phyloP scores from a whole-genome alignment of 495 filamentous ascomycete species.

The Neurospora terricola region DNA sequence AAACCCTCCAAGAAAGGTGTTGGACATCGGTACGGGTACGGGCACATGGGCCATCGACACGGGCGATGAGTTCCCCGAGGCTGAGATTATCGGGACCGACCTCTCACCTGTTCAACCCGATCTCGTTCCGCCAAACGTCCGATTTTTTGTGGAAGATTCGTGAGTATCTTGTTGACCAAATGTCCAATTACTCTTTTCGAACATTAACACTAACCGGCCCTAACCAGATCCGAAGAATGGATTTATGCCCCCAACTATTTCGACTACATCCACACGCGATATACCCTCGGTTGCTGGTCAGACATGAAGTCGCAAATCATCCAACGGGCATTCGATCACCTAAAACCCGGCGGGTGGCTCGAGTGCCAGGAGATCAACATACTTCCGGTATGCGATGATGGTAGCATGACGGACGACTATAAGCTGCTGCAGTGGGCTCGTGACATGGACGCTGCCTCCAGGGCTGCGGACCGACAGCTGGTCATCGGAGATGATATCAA shows the following conservation, averaged over 20 bases:
- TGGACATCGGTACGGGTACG: conserved; percentile 64
- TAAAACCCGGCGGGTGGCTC: conserved; percentile 56
- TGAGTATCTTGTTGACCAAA: conserved; percentile 21
- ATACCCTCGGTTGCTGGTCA: conserved; percentile 35
- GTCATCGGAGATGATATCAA: conserved; percentile 42
- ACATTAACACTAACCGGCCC: conserved; percentile 25
- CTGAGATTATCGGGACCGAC: conserved; percentile 30
- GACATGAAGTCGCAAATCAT: conserved; percentile 33
- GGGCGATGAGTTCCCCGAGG: conserved; percentile 35
- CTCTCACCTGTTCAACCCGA: conserved; percentile 36
- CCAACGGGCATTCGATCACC: conserved; percentile 32
- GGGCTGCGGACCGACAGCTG: conserved; percentile 39
- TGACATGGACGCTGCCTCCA: conserved; percentile 38
- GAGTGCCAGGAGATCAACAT: conserved; percentile 54
- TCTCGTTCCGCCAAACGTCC: conserved; percentile 32
- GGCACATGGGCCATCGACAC: conserved; percentile 40
- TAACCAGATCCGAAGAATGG: conserved; percentile 15
- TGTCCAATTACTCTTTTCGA: conserved; percentile 29
- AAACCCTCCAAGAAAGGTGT: conserved; percentile 41
- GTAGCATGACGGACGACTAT: conserved; percentile 35
- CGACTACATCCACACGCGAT: conserved; percentile 43
- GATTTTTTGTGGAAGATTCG: conserved; percentile 41
- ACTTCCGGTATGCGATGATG: conserved; percentile 52
- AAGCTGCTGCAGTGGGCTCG: conserved; percentile 44
- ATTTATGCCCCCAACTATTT: conserved; percentile 13